Evolutionary conservation across 257 asterid genomes (phyloP), one percentile per base, ranked within the genome.

Genomic region (Asclepias syriaca): DNA sequence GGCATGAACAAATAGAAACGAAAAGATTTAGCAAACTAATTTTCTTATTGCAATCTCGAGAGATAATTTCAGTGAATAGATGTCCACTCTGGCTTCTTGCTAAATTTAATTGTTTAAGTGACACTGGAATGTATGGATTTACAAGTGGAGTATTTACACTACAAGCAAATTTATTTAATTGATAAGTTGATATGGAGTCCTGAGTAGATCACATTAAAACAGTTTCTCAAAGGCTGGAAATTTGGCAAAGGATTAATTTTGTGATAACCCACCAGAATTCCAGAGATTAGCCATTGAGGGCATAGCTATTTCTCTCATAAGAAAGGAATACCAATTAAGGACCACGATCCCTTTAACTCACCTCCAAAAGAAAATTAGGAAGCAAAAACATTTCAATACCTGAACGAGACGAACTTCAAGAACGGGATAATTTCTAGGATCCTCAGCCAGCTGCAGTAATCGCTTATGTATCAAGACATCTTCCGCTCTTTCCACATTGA

Each of bases 401-500:
- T 85, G 83, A 49, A 85, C 87, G 55, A 81, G 87, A 49, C 87
- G 89, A 59, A 85, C 84, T 66, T 85, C 89, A 49, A 85, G 77
- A 29, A 76, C 81, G 3, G 85, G 89, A 72, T 82, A 71, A 65
- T 74, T 82, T 53, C 50, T 77, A 37, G 87, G 85, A 69, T 82
- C 86, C 77, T 74, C 80, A 21, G 89, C 89, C 34, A 75, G 74
- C 60, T 71, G 75, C 57, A 85, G 72, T 34, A 85, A 56, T 66
- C 82, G 74, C 79, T 80, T 85, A 55, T 85, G 89, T 55, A 78
- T 80, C 40, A 85, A 79, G 69, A 85, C 89, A 80, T 85, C 87
- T 70, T 85, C 89, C 40, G 89, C 89, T 60, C 89, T 80, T 56
- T 85, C 89, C 81, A 85, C 87, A 74, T 82, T 82, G 72, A 85